A percentile compares a stretch with the other conserved stretches of the same genome.
These are phyloP conservation scores for Paraconiothyrium brasiliense DNA, from an alignment of 2,329 filamentous ascomycete genomes.

Conservation along the genomic window DNA sequence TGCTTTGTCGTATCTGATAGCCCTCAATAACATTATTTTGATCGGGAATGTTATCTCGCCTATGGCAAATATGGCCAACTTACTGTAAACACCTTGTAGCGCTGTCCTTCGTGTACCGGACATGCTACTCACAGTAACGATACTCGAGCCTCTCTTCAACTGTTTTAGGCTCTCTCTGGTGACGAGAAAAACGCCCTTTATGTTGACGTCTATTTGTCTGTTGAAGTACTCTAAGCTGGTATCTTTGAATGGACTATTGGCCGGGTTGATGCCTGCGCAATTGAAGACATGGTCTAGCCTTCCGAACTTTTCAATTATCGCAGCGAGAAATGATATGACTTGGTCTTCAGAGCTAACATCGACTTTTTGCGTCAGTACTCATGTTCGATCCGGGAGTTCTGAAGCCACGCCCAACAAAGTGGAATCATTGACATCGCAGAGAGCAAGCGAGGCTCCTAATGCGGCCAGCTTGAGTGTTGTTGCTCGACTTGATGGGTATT, in stretches of 20 bases:
- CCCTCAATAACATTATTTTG: no score
- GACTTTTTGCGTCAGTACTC: conserved; percentile 1
- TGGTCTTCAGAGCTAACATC: conserved; percentile 9
- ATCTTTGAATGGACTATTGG: conserved; percentile 7
- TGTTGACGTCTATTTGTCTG: conserved; percentile 2
- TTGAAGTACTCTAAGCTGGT: conserved; percentile 5
- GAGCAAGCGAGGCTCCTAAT: conserved; percentile 6
- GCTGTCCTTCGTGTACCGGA: conserved; percentile 14
- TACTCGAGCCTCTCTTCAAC: conserved; percentile 10
- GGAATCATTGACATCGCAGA: conserved; percentile 7
- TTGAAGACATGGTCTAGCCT: conserved; percentile 12
- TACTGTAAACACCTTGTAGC: conserved; percentile 18
- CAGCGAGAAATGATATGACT: conserved; percentile 1
- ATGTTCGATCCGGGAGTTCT: neutral
- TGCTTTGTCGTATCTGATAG: conserved; percentile 16
- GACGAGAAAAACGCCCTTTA: conserved; percentile 26
- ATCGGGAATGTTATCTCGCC: no score
- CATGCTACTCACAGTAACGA: conserved; percentile 22
- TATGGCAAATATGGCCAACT: neutral
- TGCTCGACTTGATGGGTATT: neutral
- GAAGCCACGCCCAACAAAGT: neutral
- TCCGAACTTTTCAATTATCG: conserved; percentile 2
- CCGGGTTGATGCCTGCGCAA: conserved; percentile 7
- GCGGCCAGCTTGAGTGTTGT: conserved; percentile 4
- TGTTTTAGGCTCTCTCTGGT: conserved; percentile 53